A percentile compares a stretch with the other conserved stretches of the same genome.
Evolutionary conservation across 345 rosid species (phyloP).

Genomic region (Combretum micranthum): DNA sequence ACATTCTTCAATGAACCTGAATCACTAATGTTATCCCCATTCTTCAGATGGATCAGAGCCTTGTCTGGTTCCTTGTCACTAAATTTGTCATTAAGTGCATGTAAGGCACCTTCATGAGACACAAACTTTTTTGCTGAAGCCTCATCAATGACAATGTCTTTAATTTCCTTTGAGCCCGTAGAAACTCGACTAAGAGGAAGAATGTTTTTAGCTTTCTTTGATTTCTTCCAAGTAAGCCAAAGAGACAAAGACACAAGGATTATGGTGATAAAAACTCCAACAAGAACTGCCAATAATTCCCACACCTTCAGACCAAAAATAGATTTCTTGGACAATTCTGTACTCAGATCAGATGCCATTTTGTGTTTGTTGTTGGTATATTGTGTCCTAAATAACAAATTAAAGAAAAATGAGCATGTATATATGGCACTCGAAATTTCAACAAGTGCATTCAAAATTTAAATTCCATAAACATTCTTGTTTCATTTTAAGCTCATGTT

Average conservation of each 20-base stretch:
- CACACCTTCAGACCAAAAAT: slow-evolving; percentile 57
- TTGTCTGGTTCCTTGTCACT: slow-evolving; percentile 61
- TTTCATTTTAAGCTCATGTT: too few relatives aligned
- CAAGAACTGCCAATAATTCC: slow-evolving; percentile 59
- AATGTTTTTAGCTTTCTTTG: slow-evolving; percentile 33
- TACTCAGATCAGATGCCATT: slow-evolving; percentile 65
- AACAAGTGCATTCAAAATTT: too few relatives aligned
- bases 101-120: slow-evolving; percentile 26
- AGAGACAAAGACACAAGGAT: slow-evolving; percentile 50
- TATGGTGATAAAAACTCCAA: slow-evolving; percentile 44
- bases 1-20: slow-evolving; percentile 51
- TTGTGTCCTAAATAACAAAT: too few relatives aligned
- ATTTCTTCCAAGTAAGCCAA: slow-evolving; percentile 73
- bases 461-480: too few relatives aligned
- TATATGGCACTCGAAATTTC: too few relatives aligned
- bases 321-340: slow-evolving; percentile 39
- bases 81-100: slow-evolving; percentile 41
- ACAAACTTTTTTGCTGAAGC: slow-evolving; percentile 43
- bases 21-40: slow-evolving; percentile 46
- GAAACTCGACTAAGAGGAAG: slow-evolving; percentile 50
- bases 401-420: too few relatives aligned
- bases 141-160: slow-evolving; percentile 78
- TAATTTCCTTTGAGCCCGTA: slow-evolving; percentile 62
- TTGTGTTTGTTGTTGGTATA: too few relatives aligned
- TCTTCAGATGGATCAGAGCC: slow-evolving; percentile 36